Evolutionary conservation across 176 grass and related monocot genomes (phyloP).

Genomic region (Lolium rigidum): DNA sequence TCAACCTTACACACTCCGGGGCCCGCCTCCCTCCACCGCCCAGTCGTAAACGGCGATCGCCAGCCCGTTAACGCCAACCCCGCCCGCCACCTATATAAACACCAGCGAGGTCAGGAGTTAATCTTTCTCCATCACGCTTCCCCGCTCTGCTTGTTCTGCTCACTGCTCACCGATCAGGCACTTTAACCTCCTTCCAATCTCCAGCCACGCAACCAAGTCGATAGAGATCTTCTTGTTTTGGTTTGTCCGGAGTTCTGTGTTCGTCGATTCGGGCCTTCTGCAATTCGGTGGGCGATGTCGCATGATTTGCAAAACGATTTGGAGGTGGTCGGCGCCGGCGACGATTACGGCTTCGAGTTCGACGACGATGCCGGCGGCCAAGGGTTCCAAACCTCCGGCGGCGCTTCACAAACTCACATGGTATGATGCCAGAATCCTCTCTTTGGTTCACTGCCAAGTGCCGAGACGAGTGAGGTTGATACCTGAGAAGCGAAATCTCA

Average conservation of each 20-base stretch:
- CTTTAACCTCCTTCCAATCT: not conserved
- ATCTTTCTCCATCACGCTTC: conserved; percentile 4
- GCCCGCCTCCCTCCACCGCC: not conserved
- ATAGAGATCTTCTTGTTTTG: not conserved
- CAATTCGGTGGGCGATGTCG: not conserved
- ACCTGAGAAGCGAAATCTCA: not conserved
- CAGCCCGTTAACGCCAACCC: not conserved
- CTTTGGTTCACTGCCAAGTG: not conserved
- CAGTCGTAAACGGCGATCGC: not conserved
- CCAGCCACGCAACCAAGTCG: no score
- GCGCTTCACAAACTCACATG: not conserved
- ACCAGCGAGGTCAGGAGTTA: not conserved
- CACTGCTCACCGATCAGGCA: not conserved
- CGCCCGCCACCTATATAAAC: not conserved
- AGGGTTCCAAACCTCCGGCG: not conserved
- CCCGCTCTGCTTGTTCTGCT: not conserved
- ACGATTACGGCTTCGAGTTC: conserved; percentile 23
- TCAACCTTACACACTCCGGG: not conserved
- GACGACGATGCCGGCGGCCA: not conserved
- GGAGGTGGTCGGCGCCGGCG: conserved; percentile 29
- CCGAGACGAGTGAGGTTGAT: not conserved
- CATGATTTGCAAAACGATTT: conserved; percentile 56
- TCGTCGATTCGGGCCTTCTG: not conserved
- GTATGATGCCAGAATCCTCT: not conserved
- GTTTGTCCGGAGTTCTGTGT: not conserved